Evolutionary conservation across 257 asterid genomes (phyloP).

Genomic region (Gynochthodes officinalis): DNA sequence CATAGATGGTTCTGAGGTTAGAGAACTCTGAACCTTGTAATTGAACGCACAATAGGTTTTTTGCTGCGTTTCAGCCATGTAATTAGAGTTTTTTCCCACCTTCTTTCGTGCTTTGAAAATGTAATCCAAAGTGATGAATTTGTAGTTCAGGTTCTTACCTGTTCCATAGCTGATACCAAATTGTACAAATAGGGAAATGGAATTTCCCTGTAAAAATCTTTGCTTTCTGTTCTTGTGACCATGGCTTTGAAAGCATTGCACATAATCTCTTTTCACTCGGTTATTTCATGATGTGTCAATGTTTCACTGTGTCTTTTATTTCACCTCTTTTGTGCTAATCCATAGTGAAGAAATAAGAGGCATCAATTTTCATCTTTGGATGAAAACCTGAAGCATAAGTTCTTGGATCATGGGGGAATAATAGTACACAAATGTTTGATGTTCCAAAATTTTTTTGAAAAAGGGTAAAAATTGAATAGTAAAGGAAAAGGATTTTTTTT

Average conservation of each 20-base stretch:
- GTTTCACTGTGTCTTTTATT: no score
- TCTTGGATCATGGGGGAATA: no score
- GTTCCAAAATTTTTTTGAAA: no score
- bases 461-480: no score
- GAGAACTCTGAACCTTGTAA: constrained; percentile 19
- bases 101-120: neutral
- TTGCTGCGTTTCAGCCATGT: constrained; percentile 29
- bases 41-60: constrained; percentile 20
- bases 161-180: neutral
- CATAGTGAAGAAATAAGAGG: no score
- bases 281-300: neutral
- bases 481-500: no score
- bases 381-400: no score
- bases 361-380: no score
- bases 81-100: constrained; percentile 18
- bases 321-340: no score
- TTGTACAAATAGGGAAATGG: neutral
- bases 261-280: neutral
- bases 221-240: neutral
- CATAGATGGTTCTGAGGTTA: constrained; percentile 17
- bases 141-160: neutral
- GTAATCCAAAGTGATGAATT: constrained; percentile 4
- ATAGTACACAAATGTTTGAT: no score
- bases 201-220: neutral
- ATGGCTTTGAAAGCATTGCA: neutral